phyloP scores from a whole-genome alignment of 805 yeast species.

The Candida hungchunana region DNA sequence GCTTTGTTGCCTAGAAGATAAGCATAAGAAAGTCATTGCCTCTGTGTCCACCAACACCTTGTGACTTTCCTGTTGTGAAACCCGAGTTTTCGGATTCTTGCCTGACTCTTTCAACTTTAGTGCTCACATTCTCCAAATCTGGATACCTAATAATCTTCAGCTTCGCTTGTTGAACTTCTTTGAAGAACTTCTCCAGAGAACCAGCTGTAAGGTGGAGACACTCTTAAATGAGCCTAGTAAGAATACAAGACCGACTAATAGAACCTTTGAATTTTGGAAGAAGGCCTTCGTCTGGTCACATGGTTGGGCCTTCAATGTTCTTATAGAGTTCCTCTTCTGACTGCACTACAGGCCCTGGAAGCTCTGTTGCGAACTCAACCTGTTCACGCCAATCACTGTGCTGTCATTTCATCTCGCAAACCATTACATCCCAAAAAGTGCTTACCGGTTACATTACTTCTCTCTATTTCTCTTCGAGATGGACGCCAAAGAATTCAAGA shows the following conservation, averaged over 20 bases:
- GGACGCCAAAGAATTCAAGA: constrained; percentile 35
- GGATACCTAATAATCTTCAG: constrained; percentile 42
- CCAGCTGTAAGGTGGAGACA: constrained; percentile 45
- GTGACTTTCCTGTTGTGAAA: constrained; percentile 32
- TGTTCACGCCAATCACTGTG: constrained; percentile 50
- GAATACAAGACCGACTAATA: constrained; percentile 38
- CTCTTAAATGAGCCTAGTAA: constrained; percentile 49
- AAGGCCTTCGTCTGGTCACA: constrained; percentile 36
- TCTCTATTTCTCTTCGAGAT: constrained; percentile 34
- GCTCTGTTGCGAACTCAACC: constrained; percentile 47
- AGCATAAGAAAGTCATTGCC: constrained; percentile 61
- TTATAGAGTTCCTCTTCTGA: constrained; percentile 32
- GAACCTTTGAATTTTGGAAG: constrained; percentile 37
- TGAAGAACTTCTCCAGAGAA: constrained; percentile 45
- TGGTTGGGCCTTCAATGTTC: constrained; percentile 44
- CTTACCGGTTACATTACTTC: constrained; percentile 39
- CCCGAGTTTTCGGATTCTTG: constrained; percentile 41
- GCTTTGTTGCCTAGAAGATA: constrained; percentile 52
- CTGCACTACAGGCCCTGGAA: constrained; percentile 32
- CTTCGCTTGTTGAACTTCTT: constrained; percentile 40
- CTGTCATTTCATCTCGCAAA: constrained; percentile 44
- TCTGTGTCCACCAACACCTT: constrained; percentile 45
- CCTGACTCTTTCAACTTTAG: constrained; percentile 30
- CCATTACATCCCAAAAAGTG: constrained; percentile 45
- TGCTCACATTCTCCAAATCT: constrained; percentile 23